These are phyloP conservation scores for Isatis lusitanica DNA, from an alignment of 441 rosid species.

Conservation along the genomic window DNA sequence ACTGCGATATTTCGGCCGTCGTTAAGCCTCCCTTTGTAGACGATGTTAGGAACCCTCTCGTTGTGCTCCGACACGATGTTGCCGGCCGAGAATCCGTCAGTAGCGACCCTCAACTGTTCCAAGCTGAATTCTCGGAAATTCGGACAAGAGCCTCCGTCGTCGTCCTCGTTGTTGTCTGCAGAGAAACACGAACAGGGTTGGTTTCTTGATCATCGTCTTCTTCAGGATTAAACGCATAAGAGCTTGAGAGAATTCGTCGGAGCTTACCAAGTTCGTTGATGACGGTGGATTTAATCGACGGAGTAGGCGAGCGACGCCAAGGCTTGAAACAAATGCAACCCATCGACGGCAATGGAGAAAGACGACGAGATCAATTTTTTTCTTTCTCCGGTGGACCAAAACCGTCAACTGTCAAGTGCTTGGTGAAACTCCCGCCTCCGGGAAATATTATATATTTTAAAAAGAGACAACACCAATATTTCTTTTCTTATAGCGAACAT, in stretches of 20 bases:
- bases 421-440: conserved; percentile 35
- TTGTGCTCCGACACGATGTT: conserved; percentile 73
- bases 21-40: conserved; percentile 55
- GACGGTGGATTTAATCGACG: conserved; percentile 26
- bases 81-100: conserved; percentile 55
- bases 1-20: conserved; percentile 54
- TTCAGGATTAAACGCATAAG: neutral
- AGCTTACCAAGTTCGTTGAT: conserved; percentile 27
- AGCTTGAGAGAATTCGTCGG: neutral
- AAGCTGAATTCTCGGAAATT: conserved; percentile 42
- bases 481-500: neutral
- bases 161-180: conserved; percentile 43
- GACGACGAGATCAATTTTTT: neutral
- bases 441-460: neutral
- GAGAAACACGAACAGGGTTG: conserved; percentile 3
- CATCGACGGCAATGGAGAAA: conserved; percentile 27
- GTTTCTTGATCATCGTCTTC: conserved; percentile 20
- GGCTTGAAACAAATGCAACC: conserved; percentile 35
- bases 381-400: neutral
- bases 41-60: conserved; percentile 66
- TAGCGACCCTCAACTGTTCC: conserved; percentile 56
- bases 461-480: neutral
- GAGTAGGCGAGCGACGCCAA: conserved; percentile 31
- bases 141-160: conserved; percentile 44
- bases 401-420: conserved; percentile 9